Evolutionary conservation across 2,329 filamentous ascomycete genomes (phyloP), one percentile per base, ranked within the genome.

Genomic region (Microdochium trichocladiopsis): DNA sequence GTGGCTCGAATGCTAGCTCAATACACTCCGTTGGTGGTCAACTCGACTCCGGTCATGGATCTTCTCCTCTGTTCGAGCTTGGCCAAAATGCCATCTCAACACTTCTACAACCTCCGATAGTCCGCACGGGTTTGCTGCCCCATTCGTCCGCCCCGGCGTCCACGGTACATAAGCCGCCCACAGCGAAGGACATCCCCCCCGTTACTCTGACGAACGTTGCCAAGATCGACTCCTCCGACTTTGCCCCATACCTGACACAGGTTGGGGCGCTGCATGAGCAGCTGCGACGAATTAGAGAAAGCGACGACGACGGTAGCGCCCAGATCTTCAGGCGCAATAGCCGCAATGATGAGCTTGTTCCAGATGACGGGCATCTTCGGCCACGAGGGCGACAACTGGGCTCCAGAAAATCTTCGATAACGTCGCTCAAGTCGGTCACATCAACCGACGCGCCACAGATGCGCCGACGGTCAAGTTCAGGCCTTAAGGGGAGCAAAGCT

Each of bases 51-150:
- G 80, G 79, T 2, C 74, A 63, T 60, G 77, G 68, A 68, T 75
- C 80, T 74, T 72, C 75, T 54, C 71, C 78, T 55, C 78, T 82
- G 14, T 69, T 76, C 33, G 91, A 96, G 69, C 82, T 84, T n/a
- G 84, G 86, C 11, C 88, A 92, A 61, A 96, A 96, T 80, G 91
- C 94, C 56, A 97, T 97, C 61, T 96, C 92, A 9, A 95, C 90
- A 1, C 79, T 97, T n/a, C 80, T 97, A 3, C 89, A 95, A 64
- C 87, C 90, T 25, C 90, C 93, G 3, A 95, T 96, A 59, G 84
- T 95, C 53, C 84, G 93, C 57, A 95, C 92, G 2, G 92, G 93
- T 52, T 79, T 96, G 49, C 77, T 91, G 51, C 88, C 92, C 22
- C 87, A 95, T 67, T 87, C 86, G 1, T 77, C 85, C 2, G 83